A percentile compares a stretch with the other conserved stretches of the same genome.
Evolutionary conservation across 75 land plant species (phyloP).

Genomic region (Ceratopteris richardii): DNA sequence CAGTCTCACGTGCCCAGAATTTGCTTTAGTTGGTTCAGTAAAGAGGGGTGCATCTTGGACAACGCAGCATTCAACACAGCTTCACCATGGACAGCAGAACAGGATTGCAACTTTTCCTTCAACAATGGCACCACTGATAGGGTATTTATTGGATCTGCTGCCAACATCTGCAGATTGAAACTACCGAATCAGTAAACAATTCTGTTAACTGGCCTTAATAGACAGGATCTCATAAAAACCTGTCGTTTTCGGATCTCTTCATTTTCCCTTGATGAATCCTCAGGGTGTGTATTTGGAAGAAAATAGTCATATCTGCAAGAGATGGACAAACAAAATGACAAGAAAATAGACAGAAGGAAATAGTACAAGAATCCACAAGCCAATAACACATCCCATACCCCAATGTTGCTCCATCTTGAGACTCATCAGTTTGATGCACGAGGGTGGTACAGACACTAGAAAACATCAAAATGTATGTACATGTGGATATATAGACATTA

Average conservation of each 20-base stretch:
- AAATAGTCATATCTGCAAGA: slow-evolving; percentile 41
- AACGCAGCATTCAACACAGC: slow-evolving; percentile 72
- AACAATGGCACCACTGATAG: slow-evolving; percentile 60
- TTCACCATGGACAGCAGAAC: slow-evolving; percentile 83
- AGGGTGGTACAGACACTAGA: slow-evolving; percentile 89
- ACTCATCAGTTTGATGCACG: slow-evolving; percentile 55
- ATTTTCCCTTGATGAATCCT: slow-evolving; percentile 24
- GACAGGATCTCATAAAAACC: slow-evolving; percentile 26
- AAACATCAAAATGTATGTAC: too few species aligned
- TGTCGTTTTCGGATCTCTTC: slow-evolving; percentile 75
- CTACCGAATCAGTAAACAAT: background rate
- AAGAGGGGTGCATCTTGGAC: slow-evolving; percentile 64
- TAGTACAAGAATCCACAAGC: background rate
- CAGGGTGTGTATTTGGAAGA: slow-evolving; percentile 20
- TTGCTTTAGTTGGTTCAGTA: slow-evolving; percentile 70
- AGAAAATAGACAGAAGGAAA: background rate
- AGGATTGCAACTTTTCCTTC: slow-evolving; percentile 81
- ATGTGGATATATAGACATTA: background rate
- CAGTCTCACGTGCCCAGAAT: slow-evolving; percentile 26
- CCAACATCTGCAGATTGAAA: slow-evolving; percentile 13
- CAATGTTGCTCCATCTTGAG: slow-evolving; percentile 28
- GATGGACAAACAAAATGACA: background rate
- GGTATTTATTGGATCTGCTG: slow-evolving; percentile 80
- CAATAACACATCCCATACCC: background rate
- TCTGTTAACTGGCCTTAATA: background rate